phyloP scores from a whole-genome alignment of 352 stramenopile species.

The Phytophthora chlamydospora region DNA sequence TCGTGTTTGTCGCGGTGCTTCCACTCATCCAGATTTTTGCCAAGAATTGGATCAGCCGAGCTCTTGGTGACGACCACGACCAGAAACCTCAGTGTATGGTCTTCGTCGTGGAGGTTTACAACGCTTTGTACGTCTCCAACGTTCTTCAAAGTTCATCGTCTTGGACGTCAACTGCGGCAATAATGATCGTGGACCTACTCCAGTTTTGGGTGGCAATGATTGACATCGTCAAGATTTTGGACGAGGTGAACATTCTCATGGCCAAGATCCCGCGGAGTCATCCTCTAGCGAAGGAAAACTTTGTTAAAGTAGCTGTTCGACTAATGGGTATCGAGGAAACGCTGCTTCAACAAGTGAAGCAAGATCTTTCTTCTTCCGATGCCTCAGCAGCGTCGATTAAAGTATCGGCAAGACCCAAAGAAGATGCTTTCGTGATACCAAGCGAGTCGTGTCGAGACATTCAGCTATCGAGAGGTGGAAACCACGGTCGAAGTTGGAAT shows the following conservation, averaged over 20 bases:
- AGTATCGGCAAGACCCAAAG: not conserved
- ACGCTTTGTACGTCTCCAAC: constrained; percentile 47
- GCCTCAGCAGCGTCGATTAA: not conserved
- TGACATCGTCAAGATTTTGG: constrained; percentile 22
- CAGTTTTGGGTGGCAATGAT: constrained; percentile 40
- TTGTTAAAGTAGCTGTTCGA: constrained; percentile 23
- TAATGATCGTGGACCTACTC: constrained; percentile 41
- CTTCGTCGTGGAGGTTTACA: constrained; percentile 59
- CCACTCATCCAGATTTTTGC: constrained; percentile 46
- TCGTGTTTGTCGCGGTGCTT: constrained; percentile 38
- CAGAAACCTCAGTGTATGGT: constrained; percentile 45
- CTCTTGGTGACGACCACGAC: constrained; percentile 25
- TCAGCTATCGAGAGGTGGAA: not conserved
- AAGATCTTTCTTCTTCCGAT: not conserved
- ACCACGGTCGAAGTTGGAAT: constrained; percentile 1
- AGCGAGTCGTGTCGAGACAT: not conserved
- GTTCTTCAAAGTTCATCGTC: constrained; percentile 47
- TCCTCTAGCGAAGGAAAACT: constrained; percentile 6
- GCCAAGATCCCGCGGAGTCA: constrained; percentile 19
- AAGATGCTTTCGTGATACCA: not conserved
- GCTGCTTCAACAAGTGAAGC: not conserved
- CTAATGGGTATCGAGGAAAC: constrained; percentile 6
- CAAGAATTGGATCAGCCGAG: constrained; percentile 46
- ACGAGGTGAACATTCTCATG: constrained; percentile 21
- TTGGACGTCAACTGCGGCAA: constrained; percentile 19